phyloP scores from a whole-genome alignment of 805 yeast genomes.

The Hemisphaericaspora nanyangensis region DNA sequence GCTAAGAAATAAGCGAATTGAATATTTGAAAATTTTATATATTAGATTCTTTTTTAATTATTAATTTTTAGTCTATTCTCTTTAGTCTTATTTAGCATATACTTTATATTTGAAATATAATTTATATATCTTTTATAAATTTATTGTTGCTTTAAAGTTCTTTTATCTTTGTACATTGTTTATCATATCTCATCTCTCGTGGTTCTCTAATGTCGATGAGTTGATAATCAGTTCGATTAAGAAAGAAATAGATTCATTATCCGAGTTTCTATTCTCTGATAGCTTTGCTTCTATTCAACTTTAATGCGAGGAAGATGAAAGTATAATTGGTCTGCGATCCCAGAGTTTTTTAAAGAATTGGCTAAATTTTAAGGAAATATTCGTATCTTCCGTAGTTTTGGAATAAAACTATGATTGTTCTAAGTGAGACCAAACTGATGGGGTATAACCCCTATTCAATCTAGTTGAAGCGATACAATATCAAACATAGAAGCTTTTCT shows the following conservation, averaged over 20 bases:
- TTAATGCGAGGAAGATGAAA: no score
- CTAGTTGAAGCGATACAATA: no score
- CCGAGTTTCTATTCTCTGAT: not conserved
- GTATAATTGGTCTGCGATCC: no score
- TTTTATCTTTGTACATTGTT: not conserved
- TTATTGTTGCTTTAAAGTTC: not conserved
- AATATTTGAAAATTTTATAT: not conserved
- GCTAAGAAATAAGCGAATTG: conserved; percentile 36
- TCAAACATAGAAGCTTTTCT: no score
- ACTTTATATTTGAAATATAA: conserved; percentile 4
- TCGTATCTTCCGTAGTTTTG: no score
- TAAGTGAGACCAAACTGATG: no score
- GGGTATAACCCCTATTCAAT: no score
- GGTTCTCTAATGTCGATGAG: no score
- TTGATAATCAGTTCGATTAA: not conserved
- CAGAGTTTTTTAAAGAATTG: no score
- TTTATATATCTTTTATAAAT: conserved; percentile 1
- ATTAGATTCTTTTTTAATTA: not conserved
- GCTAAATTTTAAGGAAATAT: no score
- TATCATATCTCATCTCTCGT: not conserved
- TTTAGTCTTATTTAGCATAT: not conserved
- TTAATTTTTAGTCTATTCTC: not conserved
- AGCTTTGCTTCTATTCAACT: not conserved
- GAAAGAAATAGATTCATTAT: no score
- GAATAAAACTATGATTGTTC: no score